A percentile compares a stretch with the other conserved stretches of the same genome.
Evolutionary conservation across 129 eudicot species (phyloP).

Genomic region (Flaveria ramosissima): DNA sequence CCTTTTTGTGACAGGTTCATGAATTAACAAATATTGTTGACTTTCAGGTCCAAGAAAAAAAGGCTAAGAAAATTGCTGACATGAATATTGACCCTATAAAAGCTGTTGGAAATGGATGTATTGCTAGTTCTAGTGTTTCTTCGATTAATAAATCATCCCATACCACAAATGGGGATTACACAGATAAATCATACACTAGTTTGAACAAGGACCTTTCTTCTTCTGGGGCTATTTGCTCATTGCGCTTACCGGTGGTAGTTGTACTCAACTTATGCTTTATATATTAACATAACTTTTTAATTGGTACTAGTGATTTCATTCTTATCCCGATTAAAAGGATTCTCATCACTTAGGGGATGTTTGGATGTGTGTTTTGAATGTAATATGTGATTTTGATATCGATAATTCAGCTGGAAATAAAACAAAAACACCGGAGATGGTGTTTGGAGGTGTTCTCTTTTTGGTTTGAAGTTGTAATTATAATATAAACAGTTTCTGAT

Average conservation of each 20-base stretch:
- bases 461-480: constrained; percentile 2
- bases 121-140: constrained; percentile 61
- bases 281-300: not conserved
- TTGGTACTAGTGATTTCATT: constrained; percentile 1
- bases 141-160: constrained; percentile 45
- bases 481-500: constrained; percentile 1
- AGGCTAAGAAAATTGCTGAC: constrained; percentile 83
- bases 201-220: constrained; percentile 68
- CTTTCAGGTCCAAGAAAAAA: constrained; percentile 95
- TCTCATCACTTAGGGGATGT: constrained; percentile 6
- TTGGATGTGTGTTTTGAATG: constrained; percentile 8
- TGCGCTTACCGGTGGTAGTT: constrained; percentile 96
- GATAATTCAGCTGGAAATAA: constrained; percentile 2
- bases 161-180: constrained; percentile 70
- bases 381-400: not conserved
- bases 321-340: not conserved
- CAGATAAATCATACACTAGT: constrained; percentile 53
- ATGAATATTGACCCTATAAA: constrained; percentile 72
- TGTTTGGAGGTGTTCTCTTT: not conserved
- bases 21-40: constrained; percentile 7
- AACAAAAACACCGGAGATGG: not conserved
- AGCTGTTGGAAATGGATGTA: constrained; percentile 71
- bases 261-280: constrained; percentile 54
- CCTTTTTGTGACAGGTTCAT: not conserved
- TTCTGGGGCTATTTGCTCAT: constrained; percentile 65